phyloP scores from a whole-genome alignment of 164 flowering plant genomes.

The Warburgia ugandensis region DNA sequence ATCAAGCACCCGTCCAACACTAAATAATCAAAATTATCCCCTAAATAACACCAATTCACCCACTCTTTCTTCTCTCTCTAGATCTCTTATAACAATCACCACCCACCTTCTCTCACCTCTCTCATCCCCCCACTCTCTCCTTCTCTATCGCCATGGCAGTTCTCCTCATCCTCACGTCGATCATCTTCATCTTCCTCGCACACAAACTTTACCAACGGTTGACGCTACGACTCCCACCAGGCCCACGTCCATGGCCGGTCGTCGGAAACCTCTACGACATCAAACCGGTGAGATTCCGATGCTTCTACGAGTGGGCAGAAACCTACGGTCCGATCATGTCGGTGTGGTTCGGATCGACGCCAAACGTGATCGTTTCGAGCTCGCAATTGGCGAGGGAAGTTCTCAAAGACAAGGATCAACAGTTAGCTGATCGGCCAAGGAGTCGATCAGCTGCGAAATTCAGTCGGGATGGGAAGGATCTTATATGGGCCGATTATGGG shows the following conservation, averaged over 20 bases:
- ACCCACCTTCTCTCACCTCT: too few species aligned
- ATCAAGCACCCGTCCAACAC: too few species aligned
- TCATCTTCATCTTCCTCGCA: slow-evolving; percentile 13
- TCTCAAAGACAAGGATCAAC: slow-evolving; percentile 50
- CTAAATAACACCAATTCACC: too few species aligned
- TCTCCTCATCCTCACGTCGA: slow-evolving; percentile 1
- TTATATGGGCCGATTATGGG: slow-evolving; percentile 61
- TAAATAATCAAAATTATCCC: too few species aligned
- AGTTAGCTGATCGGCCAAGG: slow-evolving; percentile 38
- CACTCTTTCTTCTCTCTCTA: too few species aligned
- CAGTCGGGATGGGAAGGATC: slow-evolving; percentile 46
- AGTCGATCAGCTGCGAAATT: slow-evolving; percentile 32
- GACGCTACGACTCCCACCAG: slow-evolving; percentile 44
- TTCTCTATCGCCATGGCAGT: too few species aligned
- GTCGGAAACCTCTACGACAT: slow-evolving; percentile 53
- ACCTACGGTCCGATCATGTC: slow-evolving; percentile 46
- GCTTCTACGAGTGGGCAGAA: slow-evolving; percentile 45
- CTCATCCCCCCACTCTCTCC: too few species aligned
- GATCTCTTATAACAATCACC: too few species aligned
- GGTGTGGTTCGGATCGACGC: slow-evolving; percentile 42
- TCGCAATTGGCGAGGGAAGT: slow-evolving; percentile 44
- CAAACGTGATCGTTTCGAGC: slow-evolving; percentile 34
- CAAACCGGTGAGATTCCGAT: slow-evolving; percentile 41
- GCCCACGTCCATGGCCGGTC: slow-evolving; percentile 46
- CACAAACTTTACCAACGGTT: slow-evolving; percentile 25